phyloP scores from a whole-genome alignment of 1,284 basidiomycete species.

The Ganoderma sinense region DNA sequence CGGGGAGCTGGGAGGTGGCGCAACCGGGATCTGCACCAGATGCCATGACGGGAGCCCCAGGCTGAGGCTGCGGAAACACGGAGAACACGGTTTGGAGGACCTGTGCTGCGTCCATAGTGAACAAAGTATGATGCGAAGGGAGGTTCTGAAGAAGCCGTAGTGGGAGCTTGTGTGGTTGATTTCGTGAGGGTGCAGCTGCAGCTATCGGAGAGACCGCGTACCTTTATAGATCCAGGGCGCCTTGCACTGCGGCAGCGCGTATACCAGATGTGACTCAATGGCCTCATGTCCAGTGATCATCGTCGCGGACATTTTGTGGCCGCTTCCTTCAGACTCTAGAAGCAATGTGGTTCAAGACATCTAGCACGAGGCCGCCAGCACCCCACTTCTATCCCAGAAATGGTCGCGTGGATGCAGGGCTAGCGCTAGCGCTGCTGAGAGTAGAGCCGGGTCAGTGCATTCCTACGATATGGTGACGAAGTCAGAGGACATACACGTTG shows the following conservation, averaged over 20 bases:
- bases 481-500: too few species aligned
- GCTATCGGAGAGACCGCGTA: not conserved
- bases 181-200: not conserved
- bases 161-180: not conserved
- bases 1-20: not conserved
- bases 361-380: not conserved
- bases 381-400: not conserved
- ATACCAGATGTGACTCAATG: not conserved
- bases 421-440: too few species aligned
- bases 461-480: too few species aligned
- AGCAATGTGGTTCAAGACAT: not conserved
- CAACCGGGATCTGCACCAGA: not conserved
- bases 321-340: not conserved
- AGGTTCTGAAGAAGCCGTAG: too few species aligned
- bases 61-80: slow-evolving; percentile 9
- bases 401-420: not conserved
- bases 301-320: not conserved
- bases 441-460: not conserved
- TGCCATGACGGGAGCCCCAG: not conserved
- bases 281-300: not conserved
- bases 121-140: not conserved
- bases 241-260: not conserved
- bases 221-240: not conserved
- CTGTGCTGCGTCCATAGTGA: slow-evolving; percentile 23
- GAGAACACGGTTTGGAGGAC: slow-evolving; percentile 28